These are phyloP conservation scores for Aspergillus quadrilineatus DNA, from an alignment of 2,329 filamentous ascomycete species.

Conservation along the genomic window DNA sequence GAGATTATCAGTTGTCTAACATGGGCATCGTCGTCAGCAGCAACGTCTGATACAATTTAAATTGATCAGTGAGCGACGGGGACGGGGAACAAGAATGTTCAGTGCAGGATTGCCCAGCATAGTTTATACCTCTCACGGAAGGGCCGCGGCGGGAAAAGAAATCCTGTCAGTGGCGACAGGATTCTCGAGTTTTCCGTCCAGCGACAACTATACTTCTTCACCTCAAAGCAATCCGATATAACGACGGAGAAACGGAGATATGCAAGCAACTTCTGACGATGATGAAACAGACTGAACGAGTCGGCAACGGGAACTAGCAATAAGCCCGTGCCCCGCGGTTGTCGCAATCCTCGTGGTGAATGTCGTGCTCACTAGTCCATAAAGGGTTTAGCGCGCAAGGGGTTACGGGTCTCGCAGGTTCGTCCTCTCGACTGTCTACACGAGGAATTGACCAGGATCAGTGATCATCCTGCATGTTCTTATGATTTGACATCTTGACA, in stretches of 20 bases:
- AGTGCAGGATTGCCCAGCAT: neutral
- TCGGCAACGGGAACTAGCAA: neutral
- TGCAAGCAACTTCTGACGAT: neutral
- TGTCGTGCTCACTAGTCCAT: neutral
- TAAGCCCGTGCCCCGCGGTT: neutral
- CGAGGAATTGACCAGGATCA: neutral
- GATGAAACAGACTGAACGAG: neutral
- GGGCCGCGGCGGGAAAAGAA: no score
- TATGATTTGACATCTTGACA: neutral
- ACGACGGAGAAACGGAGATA: neutral
- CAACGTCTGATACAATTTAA: neutral
- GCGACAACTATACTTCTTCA: neutral
- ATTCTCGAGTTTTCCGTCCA: no score
- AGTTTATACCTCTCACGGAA: neutral
- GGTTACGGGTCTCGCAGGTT: neutral
- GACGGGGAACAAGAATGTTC: neutral
- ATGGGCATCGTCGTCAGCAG: slow-evolving; percentile 6
- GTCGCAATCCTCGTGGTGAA: neutral
- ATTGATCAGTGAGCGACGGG: neutral
- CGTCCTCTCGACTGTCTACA: neutral
- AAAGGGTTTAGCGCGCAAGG: neutral
- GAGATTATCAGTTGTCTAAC: slow-evolving; percentile 1
- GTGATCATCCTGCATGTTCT: neutral
- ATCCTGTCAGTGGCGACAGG: no score
- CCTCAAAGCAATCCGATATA: neutral